Base-by-base conservation (phyloP, 805 yeast genomes). In the Schizosaccharomyces osmophilus region DNA sequence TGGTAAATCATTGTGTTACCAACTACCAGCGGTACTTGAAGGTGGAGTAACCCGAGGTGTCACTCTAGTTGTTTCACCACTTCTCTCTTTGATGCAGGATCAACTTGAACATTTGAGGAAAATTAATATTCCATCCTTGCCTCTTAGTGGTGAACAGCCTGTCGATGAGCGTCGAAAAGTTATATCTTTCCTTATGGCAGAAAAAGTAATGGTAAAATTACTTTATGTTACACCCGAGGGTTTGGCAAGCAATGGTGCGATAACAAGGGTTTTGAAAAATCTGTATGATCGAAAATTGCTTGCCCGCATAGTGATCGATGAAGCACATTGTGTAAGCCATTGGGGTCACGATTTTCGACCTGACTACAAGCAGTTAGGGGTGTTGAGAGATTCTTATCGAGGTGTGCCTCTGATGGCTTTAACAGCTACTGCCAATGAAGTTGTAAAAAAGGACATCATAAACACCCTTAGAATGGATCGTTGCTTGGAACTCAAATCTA, bases 261-360 rank as follows among this genome's bases (percentile, higher is more conserved):
- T 90, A 55, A 83, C 80, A 67, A 76, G 74, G 61, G 82, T 83
- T 0, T 81, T 93, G 61, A 71, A 75, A 11, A 75, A 72, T 60
- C 73, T 93, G 6, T 75, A 84, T 69, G 73, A 75, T 19, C 77
- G 76, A 36, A 74, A 77, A 15, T 73, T 74, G 66, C 73, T 93
- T 45, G 95, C 97, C 0, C 75, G 97, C 61, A 78, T 93, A 48
- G 95, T 93, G 11, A 87, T 93, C 57, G 98, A 93, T 73, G 98
- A 87, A 69, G 98, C 98, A 0, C 98, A 93, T 73, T 93, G 98
- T 77, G 95, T 93, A 57, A 87, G 95, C 61, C 84, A 94, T 11
- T 93, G 98, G 98, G 98, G 98, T 24, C 98, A 93, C 72, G 98
- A 93, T 71, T 93, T 93, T 71, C 77, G 98, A 61, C 97, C 97